Percentiles rank a stretch among this genome's conserved stretches.
Evolutionary conservation across 225 moss, liverwort and hornwort genomes (phyloP).

Genomic region (Asterella californica): DNA sequence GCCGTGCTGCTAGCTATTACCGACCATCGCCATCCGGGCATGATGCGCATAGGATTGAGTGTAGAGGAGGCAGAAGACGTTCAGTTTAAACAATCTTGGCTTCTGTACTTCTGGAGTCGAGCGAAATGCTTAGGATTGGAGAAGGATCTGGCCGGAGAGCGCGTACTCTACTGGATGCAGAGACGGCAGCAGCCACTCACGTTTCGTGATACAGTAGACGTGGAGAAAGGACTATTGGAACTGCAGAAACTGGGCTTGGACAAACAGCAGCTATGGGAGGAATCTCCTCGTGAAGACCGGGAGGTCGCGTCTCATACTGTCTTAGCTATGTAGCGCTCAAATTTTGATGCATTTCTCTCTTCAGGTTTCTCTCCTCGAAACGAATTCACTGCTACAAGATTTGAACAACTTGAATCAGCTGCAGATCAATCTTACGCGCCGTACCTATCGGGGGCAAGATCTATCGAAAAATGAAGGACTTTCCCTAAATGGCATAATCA

Average conservation of each 20-base stretch:
- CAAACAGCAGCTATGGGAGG: constrained; percentile 22
- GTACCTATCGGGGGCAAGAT: too few relatives aligned
- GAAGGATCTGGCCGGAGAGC: constrained; percentile 41
- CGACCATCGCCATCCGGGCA: constrained; percentile 53
- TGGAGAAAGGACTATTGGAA: constrained; percentile 41
- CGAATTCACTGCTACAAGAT: too few relatives aligned
- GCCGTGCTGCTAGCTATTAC: constrained; percentile 71
- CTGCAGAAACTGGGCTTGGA: constrained; percentile 37
- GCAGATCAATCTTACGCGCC: too few relatives aligned
- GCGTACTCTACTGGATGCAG: constrained; percentile 40
- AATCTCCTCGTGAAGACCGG: not conserved
- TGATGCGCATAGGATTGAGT: constrained; percentile 40
- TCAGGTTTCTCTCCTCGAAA: too few relatives aligned
- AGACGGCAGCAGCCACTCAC: constrained; percentile 27
- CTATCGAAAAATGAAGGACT: too few relatives aligned
- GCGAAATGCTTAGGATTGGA: constrained; percentile 32
- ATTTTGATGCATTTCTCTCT: not conserved
- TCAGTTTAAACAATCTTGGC: constrained; percentile 56
- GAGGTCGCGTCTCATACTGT: not conserved
- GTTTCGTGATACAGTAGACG: constrained; percentile 38
- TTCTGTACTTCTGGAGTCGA: constrained; percentile 48
- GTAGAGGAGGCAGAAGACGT: constrained; percentile 47
- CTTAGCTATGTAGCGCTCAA: not conserved
- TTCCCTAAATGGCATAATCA: too few relatives aligned
- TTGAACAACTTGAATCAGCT: too few relatives aligned